A percentile compares a stretch with the other conserved stretches of the same genome.
phyloP scores from a whole-genome alignment of 345 rosid genomes.

The Theobroma cacao region DNA sequence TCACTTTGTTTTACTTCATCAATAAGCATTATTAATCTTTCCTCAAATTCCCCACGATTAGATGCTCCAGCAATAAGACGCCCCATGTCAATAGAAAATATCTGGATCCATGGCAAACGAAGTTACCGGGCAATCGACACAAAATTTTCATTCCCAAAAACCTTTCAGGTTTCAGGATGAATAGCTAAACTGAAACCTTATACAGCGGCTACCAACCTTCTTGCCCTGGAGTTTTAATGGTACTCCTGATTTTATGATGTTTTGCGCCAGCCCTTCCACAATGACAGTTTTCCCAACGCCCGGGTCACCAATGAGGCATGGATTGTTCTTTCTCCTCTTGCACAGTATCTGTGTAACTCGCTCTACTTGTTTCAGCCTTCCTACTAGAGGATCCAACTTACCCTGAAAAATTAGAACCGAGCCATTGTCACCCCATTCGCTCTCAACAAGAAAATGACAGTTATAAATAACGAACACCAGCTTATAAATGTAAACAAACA shows the following conservation, averaged over 20 bases:
- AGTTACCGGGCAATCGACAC: not conserved
- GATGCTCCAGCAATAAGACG: conserved; percentile 24
- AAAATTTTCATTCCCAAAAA: too few species aligned
- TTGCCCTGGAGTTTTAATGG: conserved; percentile 20
- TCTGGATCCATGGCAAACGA: not conserved
- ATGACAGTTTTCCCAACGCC: conserved; percentile 37
- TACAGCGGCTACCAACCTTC: conserved; percentile 4
- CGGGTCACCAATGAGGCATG: conserved; percentile 32
- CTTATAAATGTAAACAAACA: not conserved
- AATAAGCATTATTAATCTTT: conserved; percentile 9
- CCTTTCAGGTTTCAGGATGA: not conserved
- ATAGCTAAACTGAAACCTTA: not conserved
- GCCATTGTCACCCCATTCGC: not conserved
- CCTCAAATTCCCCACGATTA: conserved; percentile 25
- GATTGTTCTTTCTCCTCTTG: conserved; percentile 28
- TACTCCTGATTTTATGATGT: not conserved
- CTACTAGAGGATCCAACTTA: conserved; percentile 4
- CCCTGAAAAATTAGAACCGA: not conserved
- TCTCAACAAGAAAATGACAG: not conserved
- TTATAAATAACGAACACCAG: not conserved
- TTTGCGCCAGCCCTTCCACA: conserved; percentile 25
- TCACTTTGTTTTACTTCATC: conserved; percentile 26
- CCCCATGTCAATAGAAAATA: conserved; percentile 25
- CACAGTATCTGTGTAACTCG: conserved; percentile 21
- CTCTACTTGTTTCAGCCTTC: not conserved